Evolutionary conservation across 176 grass and related monocot genomes (phyloP).

Genomic region (Carex pumila): DNA sequence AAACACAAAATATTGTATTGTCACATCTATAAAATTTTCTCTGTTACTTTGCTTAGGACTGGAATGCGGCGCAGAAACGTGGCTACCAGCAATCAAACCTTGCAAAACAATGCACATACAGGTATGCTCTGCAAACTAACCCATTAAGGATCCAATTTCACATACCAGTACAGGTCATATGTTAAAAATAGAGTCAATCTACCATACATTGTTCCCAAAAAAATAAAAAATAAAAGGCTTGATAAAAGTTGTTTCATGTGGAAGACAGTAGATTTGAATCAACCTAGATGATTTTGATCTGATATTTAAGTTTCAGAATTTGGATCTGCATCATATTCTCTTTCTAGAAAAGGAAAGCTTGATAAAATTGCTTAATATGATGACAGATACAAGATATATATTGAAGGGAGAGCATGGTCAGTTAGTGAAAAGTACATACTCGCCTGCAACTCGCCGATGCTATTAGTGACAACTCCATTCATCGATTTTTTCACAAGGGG

Average conservation of each 20-base stretch:
- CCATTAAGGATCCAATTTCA: background rate
- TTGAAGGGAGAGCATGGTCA: conserved; percentile 75
- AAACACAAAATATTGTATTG: background rate
- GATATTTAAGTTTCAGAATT: background rate
- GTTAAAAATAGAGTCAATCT: background rate
- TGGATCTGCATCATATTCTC: background rate
- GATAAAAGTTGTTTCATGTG: background rate
- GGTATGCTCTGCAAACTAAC: conserved; percentile 21
- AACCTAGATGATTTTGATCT: background rate
- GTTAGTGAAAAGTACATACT: conserved; percentile 91
- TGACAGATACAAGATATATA: conserved; percentile 55
- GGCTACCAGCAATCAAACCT: conserved; percentile 58
- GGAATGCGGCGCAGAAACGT: conserved; percentile 21
- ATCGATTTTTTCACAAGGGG: conserved; percentile 66
- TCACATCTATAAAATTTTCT: background rate
- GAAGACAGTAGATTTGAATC: background rate
- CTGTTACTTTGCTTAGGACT: conserved; percentile 29
- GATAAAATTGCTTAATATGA: background rate
- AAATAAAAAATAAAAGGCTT: background rate
- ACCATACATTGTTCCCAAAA: background rate
- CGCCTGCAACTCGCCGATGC: conserved; percentile 62
- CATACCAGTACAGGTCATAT: background rate
- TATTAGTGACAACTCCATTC: conserved; percentile 43
- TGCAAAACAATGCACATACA: conserved; percentile 52
- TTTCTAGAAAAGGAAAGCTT: background rate